Base-by-base conservation (phyloP, 352 stramenopile genomes). In the Phytophthora foliorum region DNA sequence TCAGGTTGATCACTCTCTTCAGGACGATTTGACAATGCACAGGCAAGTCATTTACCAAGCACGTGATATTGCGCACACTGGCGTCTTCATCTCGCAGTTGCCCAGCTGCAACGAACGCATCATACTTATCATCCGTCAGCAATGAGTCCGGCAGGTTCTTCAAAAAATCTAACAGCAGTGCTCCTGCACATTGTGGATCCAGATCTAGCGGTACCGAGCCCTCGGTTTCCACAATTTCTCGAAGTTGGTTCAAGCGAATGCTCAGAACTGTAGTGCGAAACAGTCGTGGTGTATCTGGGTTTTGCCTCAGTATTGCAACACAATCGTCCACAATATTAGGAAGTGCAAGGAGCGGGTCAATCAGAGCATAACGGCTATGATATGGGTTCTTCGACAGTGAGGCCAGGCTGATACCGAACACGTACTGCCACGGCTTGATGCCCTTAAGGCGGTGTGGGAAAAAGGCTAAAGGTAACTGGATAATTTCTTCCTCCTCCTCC, bases 391-490 rank as follows among this genome's bases (percentile, higher is more conserved):
- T 90, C 44, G 83, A 80, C 17, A 95, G 69, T n/a, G 89, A 93
- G 14, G 75, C 75, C 27, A 95, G 44, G 38, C 78, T 86, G 25
- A 95, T 79, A 22, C 84, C 88, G 46, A 95, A 95, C 4, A 93
- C 85, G 41, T 92, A 84, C 63, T 95, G 88, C 84, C 86, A 95
- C 34, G 86, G 88, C 55, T 94, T 91, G 59, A 94, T 91, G 7
- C 80, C 83, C 45, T 90, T 86, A 56, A 91, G 78, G 5, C 83
- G 86, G 72, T 93, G 82, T 1, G 76, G 80, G 54, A 92, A 93
- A n/a, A 79, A 64, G 3, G 86, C 80, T 3, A 77, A 77, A 13
- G 82, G 80, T 2, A 90, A 60, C 44, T 87, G 78, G 3, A 90
- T 63, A 57, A 80, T 51, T 31, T 89, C 77, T 31, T 89, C 77